Evolutionary conservation across 2,329 filamentous ascomycete genomes (phyloP).

Genomic region (Tolypocladium amazonense): DNA sequence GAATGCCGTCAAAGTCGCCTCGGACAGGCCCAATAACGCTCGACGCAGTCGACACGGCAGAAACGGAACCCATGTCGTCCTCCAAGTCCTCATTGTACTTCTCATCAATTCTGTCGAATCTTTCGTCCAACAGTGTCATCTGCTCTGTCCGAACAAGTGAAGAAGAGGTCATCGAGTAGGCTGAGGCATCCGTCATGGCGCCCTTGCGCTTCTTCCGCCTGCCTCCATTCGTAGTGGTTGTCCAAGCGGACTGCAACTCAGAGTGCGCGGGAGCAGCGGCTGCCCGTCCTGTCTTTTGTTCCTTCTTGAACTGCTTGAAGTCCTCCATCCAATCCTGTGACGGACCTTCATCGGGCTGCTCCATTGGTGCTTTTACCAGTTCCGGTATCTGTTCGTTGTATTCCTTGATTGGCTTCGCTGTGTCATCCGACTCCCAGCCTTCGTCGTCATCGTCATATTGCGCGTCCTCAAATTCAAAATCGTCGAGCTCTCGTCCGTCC

Average conservation of each 20-base stretch:
- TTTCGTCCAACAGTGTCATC: slow-evolving; percentile 70
- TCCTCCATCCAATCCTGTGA: slow-evolving; percentile 83
- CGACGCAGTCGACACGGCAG: slow-evolving; percentile 51
- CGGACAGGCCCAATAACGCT: slow-evolving; percentile 59
- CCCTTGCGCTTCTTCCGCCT: slow-evolving; percentile 92
- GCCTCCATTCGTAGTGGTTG: slow-evolving; percentile 68
- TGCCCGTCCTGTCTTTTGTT: slow-evolving; percentile 42
- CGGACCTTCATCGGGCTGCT: slow-evolving; percentile 47
- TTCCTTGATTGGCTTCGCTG: slow-evolving; percentile 62
- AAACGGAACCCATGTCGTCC: slow-evolving; percentile 44
- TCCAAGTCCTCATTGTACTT: slow-evolving; percentile 48
- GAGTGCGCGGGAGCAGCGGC: slow-evolving; percentile 39
- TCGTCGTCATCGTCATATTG: slow-evolving; percentile 55
- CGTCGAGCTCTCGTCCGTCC: slow-evolving; percentile 63
- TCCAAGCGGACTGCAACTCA: slow-evolving; percentile 60
- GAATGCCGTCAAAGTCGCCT: slow-evolving; percentile 75
- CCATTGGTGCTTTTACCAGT: slow-evolving; percentile 32
- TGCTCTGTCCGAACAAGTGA: slow-evolving; percentile 81
- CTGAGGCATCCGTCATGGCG: slow-evolving; percentile 76
- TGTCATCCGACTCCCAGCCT: slow-evolving; percentile 93
- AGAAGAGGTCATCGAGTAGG: slow-evolving; percentile 87
- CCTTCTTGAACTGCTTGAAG: slow-evolving; percentile 90
- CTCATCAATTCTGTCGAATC: slow-evolving; percentile 87
- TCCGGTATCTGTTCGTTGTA: slow-evolving; percentile 40
- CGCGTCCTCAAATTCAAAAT: slow-evolving; percentile 66